These are phyloP conservation scores for Acrasis kona DNA, from an alignment of 78 protist genomes.

Conservation along the genomic window DNA sequence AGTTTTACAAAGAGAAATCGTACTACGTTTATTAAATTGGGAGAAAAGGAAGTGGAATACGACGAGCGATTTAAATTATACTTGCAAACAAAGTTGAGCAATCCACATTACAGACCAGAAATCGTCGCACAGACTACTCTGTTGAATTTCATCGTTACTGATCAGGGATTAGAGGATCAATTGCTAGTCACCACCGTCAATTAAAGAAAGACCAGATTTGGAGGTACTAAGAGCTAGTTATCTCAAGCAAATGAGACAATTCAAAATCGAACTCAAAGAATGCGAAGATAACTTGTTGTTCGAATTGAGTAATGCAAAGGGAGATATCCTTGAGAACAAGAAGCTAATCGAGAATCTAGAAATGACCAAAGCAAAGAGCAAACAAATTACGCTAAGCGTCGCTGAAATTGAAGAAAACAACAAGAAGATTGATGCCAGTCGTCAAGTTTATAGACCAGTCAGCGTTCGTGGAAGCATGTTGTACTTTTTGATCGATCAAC, in stretches of 20 bases:
- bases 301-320: conserved; percentile 51
- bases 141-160: conserved; percentile 84
- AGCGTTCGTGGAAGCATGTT: conserved; percentile 42
- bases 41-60: conserved; percentile 53
- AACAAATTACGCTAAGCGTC: conserved; percentile 47
- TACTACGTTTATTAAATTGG: conserved; percentile 23
- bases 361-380: conserved; percentile 52
- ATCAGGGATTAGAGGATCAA: conserved; percentile 84
- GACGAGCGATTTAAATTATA: conserved; percentile 42
- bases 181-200: conserved; percentile 73
- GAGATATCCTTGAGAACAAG: conserved; percentile 60
- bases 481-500: conserved; percentile 49
- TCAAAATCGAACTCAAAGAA: conserved; percentile 46
- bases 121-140: conserved; percentile 75
- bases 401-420: conserved; percentile 42
- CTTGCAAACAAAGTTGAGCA: conserved; percentile 74
- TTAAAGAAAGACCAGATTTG: conserved; percentile 75
- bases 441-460: conserved; percentile 22
- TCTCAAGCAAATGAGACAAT: conserved; percentile 52
- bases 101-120: conserved; percentile 87
- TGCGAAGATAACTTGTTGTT: conserved; percentile 56
- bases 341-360: conserved; percentile 71
- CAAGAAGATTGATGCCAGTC: conserved; percentile 20
- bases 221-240: conserved; percentile 38
- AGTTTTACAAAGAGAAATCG: conserved; percentile 11